A percentile compares a stretch with the other conserved stretches of the same genome.
phyloP scores from a whole-genome alignment of 768 basidiomycete species.

The Scleroderma citrinum region DNA sequence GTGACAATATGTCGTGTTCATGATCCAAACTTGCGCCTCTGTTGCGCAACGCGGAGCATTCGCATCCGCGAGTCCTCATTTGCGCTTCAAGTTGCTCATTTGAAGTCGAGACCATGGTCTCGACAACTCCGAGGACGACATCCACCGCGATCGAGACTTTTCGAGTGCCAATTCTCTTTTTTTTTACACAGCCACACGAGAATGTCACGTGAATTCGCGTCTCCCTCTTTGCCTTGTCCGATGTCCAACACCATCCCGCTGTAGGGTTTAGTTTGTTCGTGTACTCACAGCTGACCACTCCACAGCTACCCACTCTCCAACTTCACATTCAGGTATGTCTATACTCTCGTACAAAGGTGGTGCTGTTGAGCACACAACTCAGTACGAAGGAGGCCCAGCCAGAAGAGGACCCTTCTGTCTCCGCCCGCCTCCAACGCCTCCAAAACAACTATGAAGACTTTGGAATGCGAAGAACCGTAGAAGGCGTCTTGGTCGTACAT shows the following conservation, averaged over 20 bases:
- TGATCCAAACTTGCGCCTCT: not conserved
- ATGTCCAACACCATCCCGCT: not conserved
- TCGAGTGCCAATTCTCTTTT: not conserved
- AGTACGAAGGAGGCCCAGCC: slow-evolving; percentile 96
- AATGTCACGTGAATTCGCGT: not conserved
- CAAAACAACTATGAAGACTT: slow-evolving; percentile 97
- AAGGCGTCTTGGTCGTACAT: slow-evolving; percentile 73
- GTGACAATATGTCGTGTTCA: not conserved
- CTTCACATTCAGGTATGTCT: not conserved
- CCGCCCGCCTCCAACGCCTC: slow-evolving; percentile 87
- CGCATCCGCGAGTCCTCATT: not conserved
- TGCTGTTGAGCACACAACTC: slow-evolving; percentile 5
- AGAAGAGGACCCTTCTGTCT: slow-evolving; percentile 95
- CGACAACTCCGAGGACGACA: too few species aligned
- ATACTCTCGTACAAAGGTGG: not conserved
- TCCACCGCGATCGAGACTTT: not conserved
- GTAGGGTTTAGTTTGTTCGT: too few species aligned
- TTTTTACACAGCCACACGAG: too few species aligned
- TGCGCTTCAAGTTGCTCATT: not conserved
- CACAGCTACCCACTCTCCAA: not conserved
- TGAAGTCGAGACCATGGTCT: not conserved
- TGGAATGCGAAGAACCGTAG: slow-evolving; percentile 94
- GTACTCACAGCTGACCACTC: too few species aligned
- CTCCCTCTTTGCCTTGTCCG: not conserved
- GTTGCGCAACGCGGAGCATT: not conserved